phyloP scores from a whole-genome alignment of 306 rosid genomes.

The Fragaria iinumae region DNA sequence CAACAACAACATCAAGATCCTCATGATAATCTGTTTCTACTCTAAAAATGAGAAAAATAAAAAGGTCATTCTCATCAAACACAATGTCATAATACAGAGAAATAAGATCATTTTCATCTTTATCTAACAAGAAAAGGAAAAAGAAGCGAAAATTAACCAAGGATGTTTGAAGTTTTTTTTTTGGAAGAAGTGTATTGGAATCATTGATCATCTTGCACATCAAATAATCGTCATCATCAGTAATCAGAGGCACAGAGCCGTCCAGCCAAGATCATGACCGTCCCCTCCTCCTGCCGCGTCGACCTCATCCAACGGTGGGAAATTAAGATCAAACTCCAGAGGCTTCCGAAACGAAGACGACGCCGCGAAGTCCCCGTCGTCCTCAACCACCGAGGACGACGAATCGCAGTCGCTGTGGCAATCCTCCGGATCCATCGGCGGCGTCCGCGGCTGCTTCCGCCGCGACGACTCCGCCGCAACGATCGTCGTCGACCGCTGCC shows the following conservation, averaged over 20 bases:
- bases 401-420: constrained; percentile 94
- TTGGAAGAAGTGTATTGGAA: constrained; percentile 19
- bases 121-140: constrained; percentile 28
- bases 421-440: constrained; percentile 70
- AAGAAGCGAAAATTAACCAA: not conserved
- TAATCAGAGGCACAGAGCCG: constrained; percentile 71
- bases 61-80: constrained; percentile 17
- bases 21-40: constrained; percentile 9
- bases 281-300: constrained; percentile 28
- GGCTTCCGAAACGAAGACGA: constrained; percentile 52
- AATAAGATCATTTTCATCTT: constrained; percentile 44
- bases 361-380: constrained; percentile 44
- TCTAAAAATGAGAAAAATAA: constrained; percentile 8
- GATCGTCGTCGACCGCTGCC: not conserved
- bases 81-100: constrained; percentile 16
- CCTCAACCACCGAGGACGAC: constrained; percentile 70
- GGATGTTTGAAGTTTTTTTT: no score
- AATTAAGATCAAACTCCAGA: constrained; percentile 74
- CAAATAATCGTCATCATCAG: constrained; percentile 25
- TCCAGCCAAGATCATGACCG: constrained; percentile 55
- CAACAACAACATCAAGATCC: not conserved
- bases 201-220: constrained; percentile 39
- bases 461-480: constrained; percentile 18
- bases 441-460: constrained; percentile 48
- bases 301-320: constrained; percentile 55